Evolutionary conservation across 805 yeast species (phyloP), one percentile per base, ranked within the genome.

Genomic region (Candida ponderosae): DNA sequence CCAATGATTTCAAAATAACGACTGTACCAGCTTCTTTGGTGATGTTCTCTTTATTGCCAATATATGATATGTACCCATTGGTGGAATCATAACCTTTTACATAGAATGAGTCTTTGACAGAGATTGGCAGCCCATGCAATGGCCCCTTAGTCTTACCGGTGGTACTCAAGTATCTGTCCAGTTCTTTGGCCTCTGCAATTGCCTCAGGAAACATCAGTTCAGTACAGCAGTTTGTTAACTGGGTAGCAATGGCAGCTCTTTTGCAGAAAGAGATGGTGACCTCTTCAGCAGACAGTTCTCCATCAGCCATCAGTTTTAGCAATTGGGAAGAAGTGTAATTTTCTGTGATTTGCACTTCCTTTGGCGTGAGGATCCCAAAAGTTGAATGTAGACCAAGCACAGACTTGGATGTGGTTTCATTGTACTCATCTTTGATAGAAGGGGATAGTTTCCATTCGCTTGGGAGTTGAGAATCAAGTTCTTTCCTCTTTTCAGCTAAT

Each of bases 81-180:
- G 70, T 55, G 10, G 76, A 57, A 8, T 66, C 68, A 23, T 61
- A 57, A 8, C 74, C 76, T 35, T 55, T 54, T 36, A 73, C 50
- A 29, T 33, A 32, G 30, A 39, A 24, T 20, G 43, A 47, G 32
- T 46, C 78, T 42, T 77, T 78, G 38, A 77, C 60, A 1, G 81
- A 73, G 23, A 78, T 56, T 3, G 84, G 85, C 18, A 78, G 53
- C 1, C 85, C 84, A 46, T 79, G 84, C 35, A 78, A 64, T 2
- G 80, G 79, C 27, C 84, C 84, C 29, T 71, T 51, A 4, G 69
- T 57, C 46, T 69, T 66, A 16, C 78, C 79, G 32, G 66, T 53
- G 31, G 60, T 47, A 40, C 51, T 50, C 38, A 42, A 71, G 44
- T 66, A 64, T 9, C 60, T 70, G 49, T 78, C 85, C 45, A 76